These are phyloP conservation scores for Blastocystis hominis DNA, from an alignment of 352 stramenopile species.

Conservation along the genomic window DNA sequence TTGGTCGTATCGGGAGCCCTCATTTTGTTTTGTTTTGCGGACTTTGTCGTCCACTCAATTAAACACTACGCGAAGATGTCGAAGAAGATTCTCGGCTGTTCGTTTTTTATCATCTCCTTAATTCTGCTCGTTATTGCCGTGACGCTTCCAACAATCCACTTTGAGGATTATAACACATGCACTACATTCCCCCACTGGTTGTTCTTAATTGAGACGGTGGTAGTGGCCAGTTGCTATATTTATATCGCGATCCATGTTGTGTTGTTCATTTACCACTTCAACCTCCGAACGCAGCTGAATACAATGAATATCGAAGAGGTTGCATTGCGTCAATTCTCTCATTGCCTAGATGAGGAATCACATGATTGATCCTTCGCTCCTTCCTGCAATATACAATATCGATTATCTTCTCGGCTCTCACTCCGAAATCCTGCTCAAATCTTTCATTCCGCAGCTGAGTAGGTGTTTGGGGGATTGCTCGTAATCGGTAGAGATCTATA, in stretches of 20 bases:
- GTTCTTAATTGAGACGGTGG: neutral
- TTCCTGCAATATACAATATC: slow-evolving; percentile 36
- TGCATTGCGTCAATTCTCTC: too few relatives aligned
- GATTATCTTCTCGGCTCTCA: slow-evolving; percentile 38
- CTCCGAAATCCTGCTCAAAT: neutral
- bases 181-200: neutral
- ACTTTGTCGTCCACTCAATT: slow-evolving; percentile 25
- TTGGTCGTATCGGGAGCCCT: neutral
- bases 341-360: neutral
- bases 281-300: slow-evolving; percentile 26
- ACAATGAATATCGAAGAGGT: slow-evolving; percentile 49
- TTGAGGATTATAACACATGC: neutral
- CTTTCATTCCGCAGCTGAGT: slow-evolving; percentile 38
- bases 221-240: slow-evolving; percentile 1
- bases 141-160: neutral
- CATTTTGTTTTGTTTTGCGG: slow-evolving; percentile 33
- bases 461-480: too few relatives aligned
- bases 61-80: slow-evolving; percentile 23
- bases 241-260: slow-evolving; percentile 39
- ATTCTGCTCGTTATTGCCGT: neutral
- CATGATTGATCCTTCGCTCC: slow-evolving; percentile 33
- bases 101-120: slow-evolving; percentile 19
- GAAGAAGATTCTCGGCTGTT: slow-evolving; percentile 33
- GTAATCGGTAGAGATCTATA: neutral
- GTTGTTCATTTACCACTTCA: slow-evolving; percentile 40